phyloP scores from a whole-genome alignment of 1,139 yeast genomes.

The Kazachstania sp. region DNA sequence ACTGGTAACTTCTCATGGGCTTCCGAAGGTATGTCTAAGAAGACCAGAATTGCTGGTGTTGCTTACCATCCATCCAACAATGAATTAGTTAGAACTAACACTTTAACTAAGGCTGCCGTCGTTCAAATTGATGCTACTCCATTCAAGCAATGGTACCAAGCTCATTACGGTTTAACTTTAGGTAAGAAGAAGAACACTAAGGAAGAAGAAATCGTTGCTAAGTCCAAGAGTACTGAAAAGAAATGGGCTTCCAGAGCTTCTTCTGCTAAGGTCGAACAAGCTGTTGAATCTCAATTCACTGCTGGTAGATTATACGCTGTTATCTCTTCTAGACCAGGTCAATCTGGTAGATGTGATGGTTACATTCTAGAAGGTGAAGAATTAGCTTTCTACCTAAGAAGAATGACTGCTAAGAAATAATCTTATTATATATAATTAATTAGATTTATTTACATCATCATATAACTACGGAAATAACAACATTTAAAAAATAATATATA shows the following conservation, averaged over 20 bases:
- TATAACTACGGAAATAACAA: not conserved
- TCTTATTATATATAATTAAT: not conserved
- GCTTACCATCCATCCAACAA: conserved; percentile 99
- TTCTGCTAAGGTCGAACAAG: conserved; percentile 73
- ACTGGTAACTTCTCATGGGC: conserved; percentile 99
- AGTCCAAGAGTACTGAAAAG: conserved; percentile 79
- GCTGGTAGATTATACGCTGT: conserved; percentile 99
- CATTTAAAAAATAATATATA: not conserved
- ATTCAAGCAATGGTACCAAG: conserved; percentile 98
- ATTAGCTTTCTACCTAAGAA: conserved; percentile 99
- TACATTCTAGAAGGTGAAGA: conserved; percentile 99
- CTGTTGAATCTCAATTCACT: conserved; percentile 93
- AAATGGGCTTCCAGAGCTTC: conserved; percentile 89
- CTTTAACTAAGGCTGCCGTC: conserved; percentile 96
- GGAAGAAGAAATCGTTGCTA: conserved; percentile 49
- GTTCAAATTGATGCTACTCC: conserved; percentile 99
- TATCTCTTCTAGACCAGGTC: conserved; percentile 99
- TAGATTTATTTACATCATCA: not conserved
- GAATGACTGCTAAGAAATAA: conserved; percentile 99
- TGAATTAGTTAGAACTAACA: conserved; percentile 99
- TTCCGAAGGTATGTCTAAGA: conserved; percentile 95
- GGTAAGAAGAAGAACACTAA: conserved; percentile 56
- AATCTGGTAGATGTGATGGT: conserved; percentile 99
- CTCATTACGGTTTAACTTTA: conserved; percentile 90
- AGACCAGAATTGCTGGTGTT: conserved; percentile 97